Percentiles rank a stretch among this genome's conserved stretches.
phyloP scores from a whole-genome alignment of 2,329 filamentous ascomycete genomes.

The Coniochaeta ligniaria region DNA sequence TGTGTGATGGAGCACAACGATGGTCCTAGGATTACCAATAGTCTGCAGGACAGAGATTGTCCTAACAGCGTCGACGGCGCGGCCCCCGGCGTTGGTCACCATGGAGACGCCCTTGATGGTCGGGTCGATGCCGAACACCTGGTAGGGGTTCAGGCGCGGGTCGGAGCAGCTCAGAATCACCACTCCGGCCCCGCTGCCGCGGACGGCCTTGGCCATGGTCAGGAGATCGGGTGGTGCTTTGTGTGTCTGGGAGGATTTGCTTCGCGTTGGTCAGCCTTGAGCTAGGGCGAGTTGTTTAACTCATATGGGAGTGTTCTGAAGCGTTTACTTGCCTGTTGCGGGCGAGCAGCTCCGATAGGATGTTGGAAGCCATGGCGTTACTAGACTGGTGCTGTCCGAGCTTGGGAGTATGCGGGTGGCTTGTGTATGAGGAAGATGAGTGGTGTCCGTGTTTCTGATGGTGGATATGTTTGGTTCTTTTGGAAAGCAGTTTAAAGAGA shows the following conservation, averaged over 20 bases:
- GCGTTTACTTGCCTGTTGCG: not conserved
- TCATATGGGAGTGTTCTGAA: not conserved
- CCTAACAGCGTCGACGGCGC: not conserved
- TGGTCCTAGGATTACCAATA: not conserved
- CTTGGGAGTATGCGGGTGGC: not conserved
- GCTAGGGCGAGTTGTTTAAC: not conserved
- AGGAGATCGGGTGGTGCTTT: not conserved
- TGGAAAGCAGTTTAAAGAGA: too few relatives aligned
- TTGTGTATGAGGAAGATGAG: not conserved
- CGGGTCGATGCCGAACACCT: not conserved
- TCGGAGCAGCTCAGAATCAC: not conserved
- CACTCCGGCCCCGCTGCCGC: not conserved
- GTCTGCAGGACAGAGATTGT: not conserved
- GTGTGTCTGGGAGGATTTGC: not conserved
- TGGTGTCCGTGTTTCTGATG: not conserved
- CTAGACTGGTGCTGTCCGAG: not conserved
- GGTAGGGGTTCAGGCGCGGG: conserved; percentile 1
- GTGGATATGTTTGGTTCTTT: not conserved
- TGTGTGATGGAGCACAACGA: not conserved
- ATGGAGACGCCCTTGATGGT: not conserved
- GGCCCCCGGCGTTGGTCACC: not conserved
- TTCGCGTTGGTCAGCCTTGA: not conserved
- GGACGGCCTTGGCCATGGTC: not conserved
- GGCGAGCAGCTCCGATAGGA: not conserved
- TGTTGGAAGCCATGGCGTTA: not conserved